phyloP scores from a whole-genome alignment of 495 filamentous ascomycete genomes.

The Pyronema domesticum region DNA sequence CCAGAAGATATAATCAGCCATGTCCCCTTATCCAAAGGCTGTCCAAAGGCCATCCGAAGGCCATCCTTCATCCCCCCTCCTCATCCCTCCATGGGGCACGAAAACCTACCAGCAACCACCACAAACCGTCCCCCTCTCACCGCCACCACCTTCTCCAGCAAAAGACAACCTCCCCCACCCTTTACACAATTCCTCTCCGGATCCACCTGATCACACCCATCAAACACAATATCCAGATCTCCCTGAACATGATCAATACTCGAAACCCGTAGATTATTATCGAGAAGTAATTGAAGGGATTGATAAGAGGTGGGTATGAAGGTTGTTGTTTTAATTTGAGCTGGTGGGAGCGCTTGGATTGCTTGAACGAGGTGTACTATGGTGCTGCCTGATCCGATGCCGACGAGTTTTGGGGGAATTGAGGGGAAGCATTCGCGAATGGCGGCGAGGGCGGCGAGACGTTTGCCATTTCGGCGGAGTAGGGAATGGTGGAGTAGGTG shows the following conservation, averaged over 20 bases:
- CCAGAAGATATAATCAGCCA: no score
- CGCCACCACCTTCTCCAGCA: slow-evolving; percentile 91
- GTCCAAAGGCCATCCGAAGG: no score
- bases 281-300: slow-evolving; percentile 58
- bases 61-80: background rate
- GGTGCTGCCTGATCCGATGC: slow-evolving; percentile 82
- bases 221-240: slow-evolving; percentile 63
- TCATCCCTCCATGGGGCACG: background rate
- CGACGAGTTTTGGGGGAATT: slow-evolving; percentile 41
- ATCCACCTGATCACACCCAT: slow-evolving; percentile 92
- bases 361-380: slow-evolving; percentile 87
- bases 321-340: slow-evolving; percentile 20
- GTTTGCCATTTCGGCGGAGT: background rate
- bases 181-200: slow-evolving; percentile 87
- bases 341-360: slow-evolving; percentile 48
- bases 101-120: slow-evolving; percentile 57
- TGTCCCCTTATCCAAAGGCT: background rate
- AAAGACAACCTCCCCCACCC: slow-evolving; percentile 82
- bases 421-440: background rate
- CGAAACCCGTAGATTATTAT: slow-evolving; percentile 52
- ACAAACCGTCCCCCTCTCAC: slow-evolving; percentile 67
- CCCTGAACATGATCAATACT: slow-evolving; percentile 38
- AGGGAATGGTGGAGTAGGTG: background rate
- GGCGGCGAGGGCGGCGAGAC: background rate
- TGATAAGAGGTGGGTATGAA: slow-evolving; percentile 86